phyloP scores from a whole-genome alignment of 116 monocot species.

The Phalaenopsis hybrid region DNA sequence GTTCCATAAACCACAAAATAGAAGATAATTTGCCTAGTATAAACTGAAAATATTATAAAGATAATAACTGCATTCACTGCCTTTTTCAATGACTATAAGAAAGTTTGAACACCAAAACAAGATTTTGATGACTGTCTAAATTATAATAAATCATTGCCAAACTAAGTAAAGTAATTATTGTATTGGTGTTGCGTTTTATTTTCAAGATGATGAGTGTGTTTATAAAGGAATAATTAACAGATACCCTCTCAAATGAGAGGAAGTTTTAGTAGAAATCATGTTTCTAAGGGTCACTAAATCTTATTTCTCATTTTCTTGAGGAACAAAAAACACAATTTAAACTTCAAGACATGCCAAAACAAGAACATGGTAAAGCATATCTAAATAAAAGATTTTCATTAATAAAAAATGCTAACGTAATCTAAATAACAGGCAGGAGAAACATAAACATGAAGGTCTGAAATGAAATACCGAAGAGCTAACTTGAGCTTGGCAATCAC shows the following conservation, averaged over 20 bases:
- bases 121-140: not conserved
- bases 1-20: not conserved
- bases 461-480: constrained; percentile 46
- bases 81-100: not conserved
- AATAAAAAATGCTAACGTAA: too few species aligned
- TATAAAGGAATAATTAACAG: not conserved
- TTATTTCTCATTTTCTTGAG: not conserved
- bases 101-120: not conserved
- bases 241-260: not conserved
- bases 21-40: not conserved
- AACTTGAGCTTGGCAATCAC: constrained; percentile 73
- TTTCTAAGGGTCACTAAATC: not conserved
- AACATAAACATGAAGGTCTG: not conserved
- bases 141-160: not conserved
- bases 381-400: too few species aligned
- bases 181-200: not conserved
- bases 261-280: not conserved
- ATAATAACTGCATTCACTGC: not conserved
- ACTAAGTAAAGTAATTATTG: not conserved
- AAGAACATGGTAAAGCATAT: too few species aligned
- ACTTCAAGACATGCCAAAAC: too few species aligned
- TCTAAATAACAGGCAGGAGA: too few species aligned
- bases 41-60: not conserved
- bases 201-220: not conserved
- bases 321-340: too few species aligned